These are phyloP conservation scores for Cystofilobasidium capitatum DNA, from an alignment of 768 basidiomycete species.

Conservation along the genomic window DNA sequence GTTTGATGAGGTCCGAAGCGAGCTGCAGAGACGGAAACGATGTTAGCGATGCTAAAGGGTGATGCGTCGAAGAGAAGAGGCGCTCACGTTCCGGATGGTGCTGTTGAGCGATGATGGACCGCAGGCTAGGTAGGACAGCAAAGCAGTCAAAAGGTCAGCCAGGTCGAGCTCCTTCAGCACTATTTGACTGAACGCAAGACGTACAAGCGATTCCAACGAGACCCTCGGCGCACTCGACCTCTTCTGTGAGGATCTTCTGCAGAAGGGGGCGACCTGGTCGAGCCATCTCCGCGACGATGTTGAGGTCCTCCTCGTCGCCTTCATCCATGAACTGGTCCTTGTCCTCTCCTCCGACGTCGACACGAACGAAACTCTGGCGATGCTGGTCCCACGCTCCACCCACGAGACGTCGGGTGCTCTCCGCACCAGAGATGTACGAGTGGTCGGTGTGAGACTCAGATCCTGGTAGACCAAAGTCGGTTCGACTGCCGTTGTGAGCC, in stretches of 20 bases:
- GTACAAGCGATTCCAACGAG: constrained; percentile 60
- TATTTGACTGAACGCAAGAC: constrained; percentile 34
- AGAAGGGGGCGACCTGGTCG: constrained; percentile 59
- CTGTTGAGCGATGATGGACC: constrained; percentile 63
- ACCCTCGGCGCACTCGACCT: constrained; percentile 51
- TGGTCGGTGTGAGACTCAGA: neutral
- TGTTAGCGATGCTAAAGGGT: neutral
- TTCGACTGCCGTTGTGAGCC: neutral
- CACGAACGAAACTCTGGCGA: constrained; percentile 21
- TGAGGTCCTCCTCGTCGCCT: constrained; percentile 53
- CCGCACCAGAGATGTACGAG: constrained; percentile 5
- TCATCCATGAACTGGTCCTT: constrained; percentile 47
- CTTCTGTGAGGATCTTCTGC: constrained; percentile 54
- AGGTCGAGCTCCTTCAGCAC: neutral
- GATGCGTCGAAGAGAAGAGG: neutral
- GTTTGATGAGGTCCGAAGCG: constrained; percentile 12
- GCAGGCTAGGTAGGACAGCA: constrained; percentile 55
- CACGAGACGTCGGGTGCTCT: constrained; percentile 20
- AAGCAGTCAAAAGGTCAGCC: neutral
- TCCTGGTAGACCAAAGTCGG: neutral
- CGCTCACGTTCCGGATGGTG: constrained; percentile 51
- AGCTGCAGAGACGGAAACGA: neutral
- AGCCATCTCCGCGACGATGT: constrained; percentile 53
- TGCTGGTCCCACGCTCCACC: constrained; percentile 24
- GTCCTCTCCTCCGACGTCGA: constrained; percentile 30